Evolutionary conservation across 768 basidiomycete species (phyloP).

Genomic region (Tricholoma furcatifolium): DNA sequence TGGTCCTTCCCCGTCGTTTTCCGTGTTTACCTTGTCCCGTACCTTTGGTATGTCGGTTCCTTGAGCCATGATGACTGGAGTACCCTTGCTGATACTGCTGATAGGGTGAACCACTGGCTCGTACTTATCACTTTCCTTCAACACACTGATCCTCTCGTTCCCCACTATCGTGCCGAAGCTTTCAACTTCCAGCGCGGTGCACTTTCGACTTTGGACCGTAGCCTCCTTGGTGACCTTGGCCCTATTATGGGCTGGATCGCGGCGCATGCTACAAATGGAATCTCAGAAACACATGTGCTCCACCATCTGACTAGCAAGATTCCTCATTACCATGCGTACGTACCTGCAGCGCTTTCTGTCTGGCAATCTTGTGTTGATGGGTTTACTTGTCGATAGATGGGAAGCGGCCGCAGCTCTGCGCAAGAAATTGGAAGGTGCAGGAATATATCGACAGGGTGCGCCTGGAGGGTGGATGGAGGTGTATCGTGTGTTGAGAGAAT

Average conservation of each 20-base stretch:
- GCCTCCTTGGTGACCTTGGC: slow-evolving; percentile 75
- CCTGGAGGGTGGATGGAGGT: slow-evolving; percentile 81
- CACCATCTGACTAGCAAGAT: slow-evolving; percentile 96
- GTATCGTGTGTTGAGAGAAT: slow-evolving; percentile 72
- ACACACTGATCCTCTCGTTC: slow-evolving; percentile 94
- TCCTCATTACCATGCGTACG: slow-evolving; percentile 86
- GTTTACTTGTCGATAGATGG: slow-evolving; percentile 32
- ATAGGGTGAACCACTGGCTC: slow-evolving; percentile 89
- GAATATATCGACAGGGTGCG: slow-evolving; percentile 63
- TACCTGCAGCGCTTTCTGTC: too few relatives aligned
- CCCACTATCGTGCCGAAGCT: slow-evolving; percentile 86
- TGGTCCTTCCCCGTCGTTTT: slow-evolving; percentile 73
- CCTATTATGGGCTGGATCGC: slow-evolving; percentile 83
- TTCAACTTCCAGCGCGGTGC: slow-evolving; percentile 96
- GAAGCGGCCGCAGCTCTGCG: slow-evolving; percentile 87
- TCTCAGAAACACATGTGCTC: slow-evolving; percentile 89
- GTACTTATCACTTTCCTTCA: slow-evolving; percentile 98
- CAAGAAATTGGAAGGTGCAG: slow-evolving; percentile 62
- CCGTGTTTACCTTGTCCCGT: slow-evolving; percentile 82
- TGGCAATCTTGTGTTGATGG: too few relatives aligned
- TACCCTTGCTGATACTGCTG: slow-evolving; percentile 1
- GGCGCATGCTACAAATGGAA: slow-evolving; percentile 82
- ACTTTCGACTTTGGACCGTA: slow-evolving; percentile 87
- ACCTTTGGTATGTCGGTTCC: slow-evolving; percentile 60
- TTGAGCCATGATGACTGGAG: neutral